Percentiles rank a stretch among this genome's conserved stretches.
Conservation (phyloP, 1,139 yeast genomes). For the Yamadazyma triangularis region DNA sequence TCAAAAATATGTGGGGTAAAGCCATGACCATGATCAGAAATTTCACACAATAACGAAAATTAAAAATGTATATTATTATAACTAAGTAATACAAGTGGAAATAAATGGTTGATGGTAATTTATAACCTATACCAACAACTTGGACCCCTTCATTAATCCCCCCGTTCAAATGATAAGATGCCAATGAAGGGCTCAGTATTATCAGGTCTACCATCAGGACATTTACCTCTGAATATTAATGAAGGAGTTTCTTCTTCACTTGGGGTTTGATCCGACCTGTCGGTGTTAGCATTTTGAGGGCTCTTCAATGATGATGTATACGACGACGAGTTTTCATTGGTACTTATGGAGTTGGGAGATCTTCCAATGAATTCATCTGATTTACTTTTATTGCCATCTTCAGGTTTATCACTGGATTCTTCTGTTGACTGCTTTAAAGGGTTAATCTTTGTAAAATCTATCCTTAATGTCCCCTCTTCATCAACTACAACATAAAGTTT, state of each 20-base stretch:
- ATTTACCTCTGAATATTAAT: constrained; percentile 46
- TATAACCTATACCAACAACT: too few species aligned
- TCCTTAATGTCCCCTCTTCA: constrained; percentile 44
- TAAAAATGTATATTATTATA: too few species aligned
- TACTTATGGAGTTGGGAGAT: constrained; percentile 12
- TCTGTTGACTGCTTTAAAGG: constrained; percentile 16
- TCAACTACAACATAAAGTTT: constrained; percentile 51
- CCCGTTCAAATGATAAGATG: constrained; percentile 49
- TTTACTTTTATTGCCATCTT: constrained; percentile 1
- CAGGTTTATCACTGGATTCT: constrained; percentile 2
- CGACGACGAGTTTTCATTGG: constrained; percentile 12
- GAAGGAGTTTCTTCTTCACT: constrained; percentile 39
- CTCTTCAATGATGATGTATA: constrained; percentile 12
- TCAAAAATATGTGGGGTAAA: too few species aligned
- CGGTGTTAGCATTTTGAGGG: constrained; percentile 9
- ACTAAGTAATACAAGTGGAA: too few species aligned
- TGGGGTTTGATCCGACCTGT: constrained; percentile 9
- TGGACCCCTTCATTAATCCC: too few species aligned
- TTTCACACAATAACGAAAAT: too few species aligned
- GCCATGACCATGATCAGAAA: too few species aligned
- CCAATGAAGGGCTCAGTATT: constrained; percentile 54
- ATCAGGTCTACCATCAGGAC: constrained; percentile 54
- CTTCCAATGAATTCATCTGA: constrained; percentile 8
- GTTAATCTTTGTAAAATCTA: constrained; percentile 50
- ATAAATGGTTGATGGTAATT: too few species aligned